Percentiles rank a stretch among this genome's conserved stretches.
These are phyloP conservation scores for Skeletonema marinoi DNA, from an alignment of 108 stramenopile genomes.

Conservation along the genomic window DNA sequence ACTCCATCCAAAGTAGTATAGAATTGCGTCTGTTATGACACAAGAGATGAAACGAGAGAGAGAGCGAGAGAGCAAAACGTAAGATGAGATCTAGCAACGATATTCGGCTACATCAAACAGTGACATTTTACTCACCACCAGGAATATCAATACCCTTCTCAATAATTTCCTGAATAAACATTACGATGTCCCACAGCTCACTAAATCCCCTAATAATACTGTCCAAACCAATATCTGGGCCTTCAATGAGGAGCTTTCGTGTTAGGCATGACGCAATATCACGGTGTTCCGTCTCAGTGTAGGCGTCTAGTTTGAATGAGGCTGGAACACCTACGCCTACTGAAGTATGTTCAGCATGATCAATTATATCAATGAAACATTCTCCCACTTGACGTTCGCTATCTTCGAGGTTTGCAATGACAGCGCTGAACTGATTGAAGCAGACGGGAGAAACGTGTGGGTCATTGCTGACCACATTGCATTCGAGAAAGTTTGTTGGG, in stretches of 20 bases:
- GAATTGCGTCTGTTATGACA: conserved; percentile 9
- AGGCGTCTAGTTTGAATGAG: background rate
- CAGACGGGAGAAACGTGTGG: conserved; percentile 2
- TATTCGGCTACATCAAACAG: background rate
- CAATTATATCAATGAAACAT: conserved; percentile 18
- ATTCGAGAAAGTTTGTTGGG: conserved; percentile 12
- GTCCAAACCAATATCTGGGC: background rate
- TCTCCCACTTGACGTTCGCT: conserved; percentile 14
- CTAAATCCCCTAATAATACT: conserved; percentile 4
- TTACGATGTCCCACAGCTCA: conserved; percentile 16
- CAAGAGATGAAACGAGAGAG: no score
- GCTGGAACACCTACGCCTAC: background rate
- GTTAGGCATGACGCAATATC: conserved; percentile 21
- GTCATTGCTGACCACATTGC: conserved; percentile 14
- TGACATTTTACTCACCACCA: conserved; percentile 10
- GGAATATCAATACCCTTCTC: conserved; percentile 42
- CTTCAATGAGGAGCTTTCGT: conserved; percentile 9
- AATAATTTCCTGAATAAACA: conserved; percentile 18
- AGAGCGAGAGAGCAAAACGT: background rate
- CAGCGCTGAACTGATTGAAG: conserved; percentile 9
- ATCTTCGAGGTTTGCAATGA: conserved; percentile 9
- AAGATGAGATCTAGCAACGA: background rate
- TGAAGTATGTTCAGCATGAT: background rate
- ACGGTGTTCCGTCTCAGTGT: background rate
- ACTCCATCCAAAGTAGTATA: conserved; percentile 43